Base-by-base conservation (phyloP, 1,139 yeast genomes). In the Blastobotrys elegans region DNA sequence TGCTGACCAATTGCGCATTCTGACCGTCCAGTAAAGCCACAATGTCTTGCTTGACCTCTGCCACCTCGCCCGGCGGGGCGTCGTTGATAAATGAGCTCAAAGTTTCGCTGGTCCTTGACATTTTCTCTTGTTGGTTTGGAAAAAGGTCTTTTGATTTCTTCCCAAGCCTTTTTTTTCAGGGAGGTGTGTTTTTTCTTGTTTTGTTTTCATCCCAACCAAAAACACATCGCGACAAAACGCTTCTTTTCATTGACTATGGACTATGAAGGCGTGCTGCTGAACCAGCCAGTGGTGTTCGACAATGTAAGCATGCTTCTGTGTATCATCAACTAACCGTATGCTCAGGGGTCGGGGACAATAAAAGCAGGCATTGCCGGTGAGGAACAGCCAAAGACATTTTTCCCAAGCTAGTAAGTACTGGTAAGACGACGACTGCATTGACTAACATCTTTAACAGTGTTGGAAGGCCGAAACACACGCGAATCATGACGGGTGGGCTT, bases 281-380 rank as follows among this genome's bases (percentile, higher is more conserved):
- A 89, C 66, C 97, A 90, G 66, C 96, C 97, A 1, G 79, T 90
- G 42, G 96, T 90, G 33, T 74, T 90, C 31, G 97, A 90, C 65
- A 88, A 87, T 70, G 27, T 24, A 24, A 5, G 27, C 27, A 10
- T 6, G 10, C 5, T 24, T 24, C 27, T 10, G 74, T 69, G 45
- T 45, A 64, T 44, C 17, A 6, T n/a, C 34, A 6, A 14, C 7
- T 13, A 31, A 8, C 34, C 7, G n/a, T 6, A 6, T 13, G 6
- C 6, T 13, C 39, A 70, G 74, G 97, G 97, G n/a, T 83, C 96
- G 3, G 95, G 96, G 1, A 76, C 77, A 43, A 72, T 89, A 49
- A 85, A 88, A 62, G 89, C 95, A 0, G 97, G 97, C 0, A 86
- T 90, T 67, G 95, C 97, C 1, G 97, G 97, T 16, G 94, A 86